phyloP scores from a whole-genome alignment of 495 filamentous ascomycete genomes.

The Chlorociboria aeruginascens region DNA sequence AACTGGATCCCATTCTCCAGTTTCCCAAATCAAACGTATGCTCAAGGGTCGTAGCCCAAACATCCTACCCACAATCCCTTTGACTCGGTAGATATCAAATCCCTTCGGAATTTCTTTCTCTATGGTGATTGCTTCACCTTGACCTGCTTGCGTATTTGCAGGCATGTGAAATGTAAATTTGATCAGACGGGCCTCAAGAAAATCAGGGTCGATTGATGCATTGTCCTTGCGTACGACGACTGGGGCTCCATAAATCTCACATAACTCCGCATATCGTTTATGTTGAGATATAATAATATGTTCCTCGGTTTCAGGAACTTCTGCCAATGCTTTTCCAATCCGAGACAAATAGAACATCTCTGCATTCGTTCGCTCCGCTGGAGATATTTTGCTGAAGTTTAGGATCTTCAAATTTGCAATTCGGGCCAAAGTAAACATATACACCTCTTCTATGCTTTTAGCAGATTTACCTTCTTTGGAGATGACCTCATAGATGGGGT shows the following conservation, averaged over 20 bases:
- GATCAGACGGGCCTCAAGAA: slow-evolving; percentile 62
- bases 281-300: slow-evolving; percentile 44
- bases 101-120: slow-evolving; percentile 55
- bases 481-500: slow-evolving; percentile 61
- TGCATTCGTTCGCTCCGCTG: slow-evolving; percentile 66
- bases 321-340: slow-evolving; percentile 62
- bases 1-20: slow-evolving; percentile 73
- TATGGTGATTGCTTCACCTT: slow-evolving; percentile 14
- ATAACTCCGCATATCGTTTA: slow-evolving; percentile 60
- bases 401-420: slow-evolving; percentile 52
- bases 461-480: slow-evolving; percentile 23
- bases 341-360: slow-evolving; percentile 85
- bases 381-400: slow-evolving; percentile 66
- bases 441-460: slow-evolving; percentile 54
- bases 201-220: slow-evolving; percentile 45
- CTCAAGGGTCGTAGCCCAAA: slow-evolving; percentile 53
- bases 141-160: slow-evolving; percentile 4
- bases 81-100: slow-evolving; percentile 68
- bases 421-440: slow-evolving; percentile 80
- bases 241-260: slow-evolving; percentile 57
- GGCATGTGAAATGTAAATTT: slow-evolving; percentile 46
- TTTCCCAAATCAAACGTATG: slow-evolving; percentile 65
- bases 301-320: slow-evolving; percentile 41
- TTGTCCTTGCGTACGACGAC: slow-evolving; percentile 33
- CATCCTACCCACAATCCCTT: slow-evolving; percentile 60